Base-by-base conservation (phyloP, 2,329 filamentous ascomycete species). In the Thielaviopsis ethacetica region DNA sequence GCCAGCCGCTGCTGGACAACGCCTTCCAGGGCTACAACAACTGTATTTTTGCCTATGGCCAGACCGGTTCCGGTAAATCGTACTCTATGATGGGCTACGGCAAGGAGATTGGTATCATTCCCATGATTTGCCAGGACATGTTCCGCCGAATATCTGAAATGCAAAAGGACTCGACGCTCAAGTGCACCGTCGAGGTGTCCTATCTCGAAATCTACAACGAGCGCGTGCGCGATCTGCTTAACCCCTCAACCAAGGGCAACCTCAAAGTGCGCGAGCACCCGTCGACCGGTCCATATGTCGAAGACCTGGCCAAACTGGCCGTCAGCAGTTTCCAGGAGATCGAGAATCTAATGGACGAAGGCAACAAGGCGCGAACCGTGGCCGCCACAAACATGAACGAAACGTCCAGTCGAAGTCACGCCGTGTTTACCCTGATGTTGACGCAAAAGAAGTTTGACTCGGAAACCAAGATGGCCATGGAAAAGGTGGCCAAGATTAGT, bases 81-180 rank as follows among this genome's bases (percentile, higher is more conserved):
- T 98, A 98, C 72, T 96, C 91, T 34, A 98, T 98, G 91, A 98
- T 98, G 93, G 93, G 93, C 54, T 98, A 97, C 72, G 93, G 93
- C 58, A 86, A 91, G 67, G 91, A 98, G 68, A 81, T 90, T 60
- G 93, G 93, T 70, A 93, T 98, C 63, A 97, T 97, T 63, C 93
- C 94, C 53, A 87, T 84, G 67, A 98, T 98, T 73, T 98, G 93
- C 71, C 88, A 93, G 74, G 86, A 95, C 67, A 97, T 98, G 90
- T 98, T 98, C 70, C 82, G 85, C 68, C 80, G 91, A 63, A 98
- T 98, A 68, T 75, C 75, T 26, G 73, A 74, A 54, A 76, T 91
- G 66, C 79, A 86, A 65, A 69, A 77, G 65, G 89, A 95, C 71
- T 84, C 83, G 66, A 84, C 85, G 65, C 76, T 90, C 63, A 84